Percentiles rank a stretch among this genome's conserved stretches.
These are phyloP conservation scores for Aspergillus leporis DNA, from an alignment of 495 filamentous ascomycete species.

Conservation along the genomic window DNA sequence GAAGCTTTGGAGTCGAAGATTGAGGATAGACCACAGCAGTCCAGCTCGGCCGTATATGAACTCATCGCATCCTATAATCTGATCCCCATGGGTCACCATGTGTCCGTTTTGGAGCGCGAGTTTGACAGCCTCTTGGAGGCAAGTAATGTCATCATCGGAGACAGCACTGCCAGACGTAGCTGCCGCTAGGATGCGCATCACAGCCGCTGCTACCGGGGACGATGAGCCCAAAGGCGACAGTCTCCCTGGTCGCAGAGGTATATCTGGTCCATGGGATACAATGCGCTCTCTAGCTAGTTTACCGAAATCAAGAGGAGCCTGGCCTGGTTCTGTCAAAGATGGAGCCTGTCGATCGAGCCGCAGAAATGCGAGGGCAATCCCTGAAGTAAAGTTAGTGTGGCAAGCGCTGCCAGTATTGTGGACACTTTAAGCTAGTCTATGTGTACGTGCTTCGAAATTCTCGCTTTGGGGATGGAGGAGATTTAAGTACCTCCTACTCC, in stretches of 20 bases:
- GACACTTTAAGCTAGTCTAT: background rate
- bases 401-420: background rate
- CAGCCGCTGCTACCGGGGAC: constrained; percentile 30
- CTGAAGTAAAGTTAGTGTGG: constrained; percentile 22
- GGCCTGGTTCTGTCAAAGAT: constrained; percentile 16
- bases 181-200: constrained; percentile 26
- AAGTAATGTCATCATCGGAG: constrained; percentile 25
- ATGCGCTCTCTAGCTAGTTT: constrained; percentile 33
- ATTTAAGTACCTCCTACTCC: constrained; percentile 30
- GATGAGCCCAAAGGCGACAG: constrained; percentile 35
- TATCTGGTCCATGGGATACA: constrained; percentile 26
- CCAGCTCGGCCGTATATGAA: constrained; percentile 46
- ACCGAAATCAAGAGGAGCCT: constrained; percentile 25
- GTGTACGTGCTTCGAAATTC: background rate
- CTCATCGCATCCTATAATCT: constrained; percentile 42
- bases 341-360: constrained; percentile 38
- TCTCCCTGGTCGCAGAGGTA: constrained; percentile 28
- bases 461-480: background rate
- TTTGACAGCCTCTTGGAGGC: constrained; percentile 31
- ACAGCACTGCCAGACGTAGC: constrained; percentile 18
- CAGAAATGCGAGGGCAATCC: constrained; percentile 38
- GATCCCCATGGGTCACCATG: constrained; percentile 31
- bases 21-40: constrained; percentile 43
- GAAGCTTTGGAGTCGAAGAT: constrained; percentile 29
- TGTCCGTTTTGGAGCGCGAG: constrained; percentile 34